A percentile compares a stretch with the other conserved stretches of the same genome.
These are phyloP conservation scores for Isoetes taiwanensis DNA, from an alignment of 75 land plant species.

Conservation along the genomic window DNA sequence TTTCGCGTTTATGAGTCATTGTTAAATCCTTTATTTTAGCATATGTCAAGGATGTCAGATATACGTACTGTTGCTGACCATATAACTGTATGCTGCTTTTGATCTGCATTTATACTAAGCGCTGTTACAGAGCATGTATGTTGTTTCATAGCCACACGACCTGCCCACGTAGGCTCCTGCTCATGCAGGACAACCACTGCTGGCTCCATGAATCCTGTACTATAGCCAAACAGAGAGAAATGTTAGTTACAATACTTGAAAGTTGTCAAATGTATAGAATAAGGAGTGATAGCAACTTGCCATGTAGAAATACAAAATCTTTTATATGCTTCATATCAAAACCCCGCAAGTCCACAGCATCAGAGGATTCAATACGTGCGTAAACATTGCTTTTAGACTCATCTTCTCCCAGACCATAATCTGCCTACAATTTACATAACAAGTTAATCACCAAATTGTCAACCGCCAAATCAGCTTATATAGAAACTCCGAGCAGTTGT, in stretches of 20 bases:
- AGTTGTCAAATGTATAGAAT: not conserved
- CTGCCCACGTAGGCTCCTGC: conserved; percentile 95
- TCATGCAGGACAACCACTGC: conserved; percentile 90
- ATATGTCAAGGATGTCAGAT: not conserved
- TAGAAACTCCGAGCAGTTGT: too few relatives aligned
- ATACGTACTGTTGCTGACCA: conserved; percentile 85
- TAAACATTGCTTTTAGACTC: conserved; percentile 48
- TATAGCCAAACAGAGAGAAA: not conserved
- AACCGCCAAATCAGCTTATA: too few relatives aligned
- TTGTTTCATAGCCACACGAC: conserved; percentile 70
- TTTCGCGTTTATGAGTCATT: too few relatives aligned
- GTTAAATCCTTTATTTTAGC: too few relatives aligned
- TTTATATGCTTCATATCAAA: conserved; percentile 87
- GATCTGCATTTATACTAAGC: conserved; percentile 73
- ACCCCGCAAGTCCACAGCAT: conserved; percentile 60
- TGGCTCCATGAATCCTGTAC: conserved; percentile 90
- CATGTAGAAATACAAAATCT: conserved; percentile 87
- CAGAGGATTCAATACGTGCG: conserved; percentile 73
- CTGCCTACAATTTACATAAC: conserved; percentile 40
- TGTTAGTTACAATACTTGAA: not conserved
- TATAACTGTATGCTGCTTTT: conserved; percentile 90
- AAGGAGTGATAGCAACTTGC: conserved; percentile 24
- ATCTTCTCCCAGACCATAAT: conserved; percentile 74
- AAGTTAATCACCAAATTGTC: too few relatives aligned
- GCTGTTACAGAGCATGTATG: conserved; percentile 91